Base-by-base conservation (phyloP, 306 rosid species). In the Ceratonia siliqua region DNA sequence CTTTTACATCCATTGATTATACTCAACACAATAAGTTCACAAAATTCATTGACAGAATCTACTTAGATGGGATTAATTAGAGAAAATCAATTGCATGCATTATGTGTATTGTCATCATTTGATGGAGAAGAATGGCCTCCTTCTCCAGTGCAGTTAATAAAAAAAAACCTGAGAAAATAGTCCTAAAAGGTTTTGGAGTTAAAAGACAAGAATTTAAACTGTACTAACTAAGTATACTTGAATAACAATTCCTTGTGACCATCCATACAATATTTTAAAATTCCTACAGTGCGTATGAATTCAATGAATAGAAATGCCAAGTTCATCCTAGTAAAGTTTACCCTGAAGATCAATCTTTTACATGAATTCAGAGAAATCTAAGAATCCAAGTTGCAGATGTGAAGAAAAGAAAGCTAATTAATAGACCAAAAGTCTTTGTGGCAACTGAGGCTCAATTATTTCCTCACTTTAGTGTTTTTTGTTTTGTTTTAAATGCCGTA, bases 1-100 rank as follows among this genome's bases (percentile, higher is more conserved):
- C 32, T 32, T 17, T 15, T 33, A 10, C 21, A 28, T 52, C 38
- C 13, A n/a, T n/a, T n/a, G n/a, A n/a, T n/a, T n/a, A n/a, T 45
- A 62, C 28, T 50, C 10, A 54, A 78, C 71, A 30, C 43, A 75
- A 38, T 30, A 36, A 13, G 65, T 49, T 65, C 48, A 41, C 3
- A 38, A 50, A 28, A 35, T 6, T 55, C 49, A 27, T 46, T 12
- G 7, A 55, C 43, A 73, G 4, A 13, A 65, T 42, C 57, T 50
- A 63, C 42, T 41, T 53, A 21, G 28, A 71, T 3, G 38, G 50
- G 32, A 11, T 3, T 8, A 12, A 11, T 13, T 18, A 9, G 46
- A 73, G 52, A 56, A 4, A 49, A 33, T 18, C 61, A 59, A 80
- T 22, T 14, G 28, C 15, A 50, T 25, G 46, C 28, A 70, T 10